Evolutionary conservation across 148 eudicot genomes (phyloP).

Genomic region (Diospyros kaki): DNA sequence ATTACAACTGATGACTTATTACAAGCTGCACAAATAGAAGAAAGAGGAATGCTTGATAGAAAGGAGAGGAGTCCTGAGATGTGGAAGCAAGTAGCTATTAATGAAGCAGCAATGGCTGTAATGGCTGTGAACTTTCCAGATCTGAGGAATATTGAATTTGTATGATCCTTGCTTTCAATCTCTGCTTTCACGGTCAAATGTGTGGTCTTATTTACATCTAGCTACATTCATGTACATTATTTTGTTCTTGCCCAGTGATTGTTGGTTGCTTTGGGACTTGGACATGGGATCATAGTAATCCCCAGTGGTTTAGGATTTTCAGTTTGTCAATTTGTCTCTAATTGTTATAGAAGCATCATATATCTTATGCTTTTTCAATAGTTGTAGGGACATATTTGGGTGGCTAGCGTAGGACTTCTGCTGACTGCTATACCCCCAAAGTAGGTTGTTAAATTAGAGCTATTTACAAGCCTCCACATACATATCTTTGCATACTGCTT

Average conservation of each 20-base stretch:
- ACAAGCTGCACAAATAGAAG: constrained; percentile 94
- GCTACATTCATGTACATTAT: too few relatives aligned
- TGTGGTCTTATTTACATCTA: not conserved
- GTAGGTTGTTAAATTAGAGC: not conserved
- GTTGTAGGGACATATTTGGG: not conserved
- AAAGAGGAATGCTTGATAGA: constrained; percentile 76
- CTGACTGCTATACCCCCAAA: not conserved
- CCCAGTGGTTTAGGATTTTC: not conserved
- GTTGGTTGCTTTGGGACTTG: not conserved
- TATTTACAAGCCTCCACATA: not conserved
- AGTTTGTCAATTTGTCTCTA: not conserved
- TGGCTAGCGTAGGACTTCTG: not conserved
- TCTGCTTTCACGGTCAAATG: not conserved
- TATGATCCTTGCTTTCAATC: not conserved
- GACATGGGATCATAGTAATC: not conserved
- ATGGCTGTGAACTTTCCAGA: constrained; percentile 86
- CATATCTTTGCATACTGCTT: not conserved
- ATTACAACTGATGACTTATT: constrained; percentile 84
- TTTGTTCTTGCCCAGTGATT: not conserved
- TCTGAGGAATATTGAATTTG: constrained; percentile 61
- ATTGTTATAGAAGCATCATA: not conserved
- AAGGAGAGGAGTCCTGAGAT: constrained; percentile 67
- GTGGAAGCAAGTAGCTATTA: constrained; percentile 87
- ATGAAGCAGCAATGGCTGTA: constrained; percentile 85
- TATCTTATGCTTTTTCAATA: not conserved